Evolutionary conservation across 2,329 filamentous ascomycete genomes (phyloP).

Genomic region (Phialophora macrospora): DNA sequence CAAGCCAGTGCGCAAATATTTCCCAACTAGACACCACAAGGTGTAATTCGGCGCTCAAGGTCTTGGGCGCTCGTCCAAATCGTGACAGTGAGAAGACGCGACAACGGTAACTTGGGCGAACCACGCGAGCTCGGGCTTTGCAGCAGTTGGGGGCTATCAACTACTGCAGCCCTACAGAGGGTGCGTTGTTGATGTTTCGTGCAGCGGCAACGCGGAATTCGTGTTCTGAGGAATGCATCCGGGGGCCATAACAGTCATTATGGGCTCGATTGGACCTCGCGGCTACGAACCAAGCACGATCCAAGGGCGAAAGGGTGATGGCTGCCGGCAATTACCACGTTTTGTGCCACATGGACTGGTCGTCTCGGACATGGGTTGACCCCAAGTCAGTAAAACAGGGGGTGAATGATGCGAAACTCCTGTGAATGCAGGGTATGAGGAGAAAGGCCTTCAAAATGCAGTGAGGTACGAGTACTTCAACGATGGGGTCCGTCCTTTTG

Average conservation of each 20-base stretch:
- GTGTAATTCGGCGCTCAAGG: neutral
- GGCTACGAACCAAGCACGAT: neutral
- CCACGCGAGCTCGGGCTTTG: neutral
- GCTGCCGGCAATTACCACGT: neutral
- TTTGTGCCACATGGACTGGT: conserved; percentile 1
- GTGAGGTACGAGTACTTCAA: neutral
- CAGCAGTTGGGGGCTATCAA: conserved; percentile 7
- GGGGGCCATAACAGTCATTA: neutral
- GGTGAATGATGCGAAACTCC: neutral
- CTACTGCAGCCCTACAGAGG: conserved; percentile 16
- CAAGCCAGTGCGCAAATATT: neutral
- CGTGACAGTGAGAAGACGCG: neutral
- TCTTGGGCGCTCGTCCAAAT: neutral
- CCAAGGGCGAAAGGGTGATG: neutral
- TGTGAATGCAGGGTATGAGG: neutral
- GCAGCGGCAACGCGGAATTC: neutral
- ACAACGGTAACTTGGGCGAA: neutral
- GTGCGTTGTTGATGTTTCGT: neutral
- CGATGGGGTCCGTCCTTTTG: conserved; percentile 13
- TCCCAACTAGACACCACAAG: neutral
- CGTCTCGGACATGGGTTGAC: neutral
- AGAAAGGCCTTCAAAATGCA: neutral
- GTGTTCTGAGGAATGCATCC: neutral
- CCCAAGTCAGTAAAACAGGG: neutral
- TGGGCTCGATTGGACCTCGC: neutral